Percentiles rank a stretch among this genome's conserved stretches.
Conservation (phyloP, 768 basidiomycete genomes). For the Atractiella rhizophila region DNA sequence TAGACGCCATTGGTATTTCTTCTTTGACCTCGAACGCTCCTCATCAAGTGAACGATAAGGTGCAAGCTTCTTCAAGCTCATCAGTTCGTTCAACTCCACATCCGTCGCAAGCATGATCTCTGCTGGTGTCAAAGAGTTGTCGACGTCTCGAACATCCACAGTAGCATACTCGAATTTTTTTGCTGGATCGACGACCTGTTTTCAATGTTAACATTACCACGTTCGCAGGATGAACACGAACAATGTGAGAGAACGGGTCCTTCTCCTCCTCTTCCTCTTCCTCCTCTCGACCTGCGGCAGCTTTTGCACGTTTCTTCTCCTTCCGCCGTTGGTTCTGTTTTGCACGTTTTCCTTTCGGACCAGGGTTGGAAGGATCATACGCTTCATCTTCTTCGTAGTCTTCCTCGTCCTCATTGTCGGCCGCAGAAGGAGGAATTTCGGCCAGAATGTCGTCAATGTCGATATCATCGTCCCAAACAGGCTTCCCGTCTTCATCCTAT, state of each 20-base stretch:
- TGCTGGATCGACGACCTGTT: slow-evolving; percentile 59
- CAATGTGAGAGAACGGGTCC: too few species aligned
- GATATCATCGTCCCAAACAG: slow-evolving; percentile 75
- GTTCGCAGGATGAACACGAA: too few species aligned
- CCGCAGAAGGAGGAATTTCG: too few species aligned
- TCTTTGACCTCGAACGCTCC: too few species aligned
- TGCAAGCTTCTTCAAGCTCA: slow-evolving; percentile 69
- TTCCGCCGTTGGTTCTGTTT: slow-evolving; percentile 22
- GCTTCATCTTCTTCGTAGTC: slow-evolving; percentile 31
- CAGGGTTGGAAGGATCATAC: slow-evolving; percentile 2
- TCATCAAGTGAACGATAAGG: too few species aligned
- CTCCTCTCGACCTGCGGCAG: slow-evolving; percentile 8
- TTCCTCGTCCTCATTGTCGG: slow-evolving; percentile 27
- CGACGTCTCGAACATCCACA: slow-evolving; percentile 33
- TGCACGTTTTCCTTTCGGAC: slow-evolving; percentile 5
- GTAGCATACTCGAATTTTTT: slow-evolving; percentile 83
- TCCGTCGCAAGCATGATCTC: slow-evolving; percentile 84
- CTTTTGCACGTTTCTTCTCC: slow-evolving; percentile 25
- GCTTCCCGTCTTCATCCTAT: slow-evolving; percentile 36
- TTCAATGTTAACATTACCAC: neutral
- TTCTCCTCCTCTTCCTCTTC: too few species aligned
- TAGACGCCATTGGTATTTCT: too few species aligned
- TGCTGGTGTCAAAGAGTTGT: slow-evolving; percentile 36
- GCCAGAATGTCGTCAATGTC: slow-evolving; percentile 41
- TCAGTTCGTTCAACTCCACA: slow-evolving; percentile 70